Evolutionary conservation across 768 basidiomycete genomes (phyloP).

Genomic region (Mycena capillaripes): DNA sequence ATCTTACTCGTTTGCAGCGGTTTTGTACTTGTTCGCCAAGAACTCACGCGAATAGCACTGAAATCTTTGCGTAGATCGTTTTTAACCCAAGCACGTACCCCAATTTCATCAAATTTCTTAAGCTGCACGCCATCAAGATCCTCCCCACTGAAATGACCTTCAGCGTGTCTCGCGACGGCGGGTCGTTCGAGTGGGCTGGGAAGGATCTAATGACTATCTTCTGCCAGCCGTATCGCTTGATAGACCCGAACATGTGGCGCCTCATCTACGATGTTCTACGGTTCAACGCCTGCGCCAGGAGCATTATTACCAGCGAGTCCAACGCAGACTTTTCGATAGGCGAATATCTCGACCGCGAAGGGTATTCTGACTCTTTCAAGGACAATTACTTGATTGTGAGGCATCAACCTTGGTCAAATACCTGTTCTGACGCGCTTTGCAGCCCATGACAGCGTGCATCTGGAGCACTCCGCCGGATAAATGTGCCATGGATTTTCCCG

Average conservation of each 20-base stretch:
- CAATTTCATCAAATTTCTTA: slow-evolving; percentile 81
- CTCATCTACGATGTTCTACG: slow-evolving; percentile 79
- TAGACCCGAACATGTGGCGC: slow-evolving; percentile 79
- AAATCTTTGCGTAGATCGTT: slow-evolving; percentile 66
- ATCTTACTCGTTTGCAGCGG: slow-evolving; percentile 53
- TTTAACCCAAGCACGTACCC: slow-evolving; percentile 85
- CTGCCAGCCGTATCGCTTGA: slow-evolving; percentile 72
- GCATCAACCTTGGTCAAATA: slow-evolving; percentile 13
- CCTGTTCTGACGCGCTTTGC: slow-evolving; percentile 6
- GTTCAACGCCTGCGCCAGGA: slow-evolving; percentile 79
- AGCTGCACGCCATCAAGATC: slow-evolving; percentile 60
- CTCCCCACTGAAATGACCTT: slow-evolving; percentile 83
- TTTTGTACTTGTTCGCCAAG: slow-evolving; percentile 58
- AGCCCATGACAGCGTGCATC: slow-evolving; percentile 87
- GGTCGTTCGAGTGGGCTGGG: slow-evolving; percentile 84
- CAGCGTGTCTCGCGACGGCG: slow-evolving; percentile 78
- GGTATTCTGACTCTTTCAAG: slow-evolving; percentile 76
- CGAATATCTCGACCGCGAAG: slow-evolving; percentile 72
- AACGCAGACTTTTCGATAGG: slow-evolving; percentile 68
- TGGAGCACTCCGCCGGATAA: slow-evolving; percentile 85
- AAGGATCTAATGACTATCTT: slow-evolving; percentile 73
- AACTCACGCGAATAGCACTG: neutral
- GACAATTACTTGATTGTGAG: slow-evolving; percentile 84
- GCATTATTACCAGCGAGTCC: slow-evolving; percentile 53
- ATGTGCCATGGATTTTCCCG: slow-evolving; percentile 80